These are phyloP conservation scores for Chlorociboria aeruginascens DNA, from an alignment of 495 filamentous ascomycete genomes.

Conservation along the genomic window DNA sequence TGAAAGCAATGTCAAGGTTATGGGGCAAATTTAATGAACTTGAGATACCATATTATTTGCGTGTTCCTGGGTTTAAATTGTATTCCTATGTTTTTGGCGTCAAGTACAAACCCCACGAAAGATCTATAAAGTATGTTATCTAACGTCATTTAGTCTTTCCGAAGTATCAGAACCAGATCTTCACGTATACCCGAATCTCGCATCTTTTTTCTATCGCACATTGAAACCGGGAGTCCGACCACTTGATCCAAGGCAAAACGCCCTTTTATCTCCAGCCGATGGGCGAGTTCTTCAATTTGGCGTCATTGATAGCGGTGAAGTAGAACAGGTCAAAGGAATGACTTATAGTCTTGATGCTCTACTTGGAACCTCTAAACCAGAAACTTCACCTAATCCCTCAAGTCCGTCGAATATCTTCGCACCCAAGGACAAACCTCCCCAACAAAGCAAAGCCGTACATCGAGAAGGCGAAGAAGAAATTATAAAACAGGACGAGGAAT, in stretches of 20 bases:
- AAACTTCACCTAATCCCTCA: constrained; percentile 11
- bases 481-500: constrained; percentile 73
- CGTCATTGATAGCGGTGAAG: constrained; percentile 78
- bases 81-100: constrained; percentile 91
- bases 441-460: neutral
- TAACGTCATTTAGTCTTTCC: constrained; percentile 40
- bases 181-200: constrained; percentile 80
- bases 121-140: neutral
- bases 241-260: constrained; percentile 65
- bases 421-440: constrained; percentile 1
- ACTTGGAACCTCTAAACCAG: constrained; percentile 51
- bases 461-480: constrained; percentile 42
- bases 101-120: constrained; percentile 39
- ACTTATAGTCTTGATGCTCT: constrained; percentile 93
- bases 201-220: constrained; percentile 93
- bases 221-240: constrained; percentile 86
- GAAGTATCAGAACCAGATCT: constrained; percentile 84
- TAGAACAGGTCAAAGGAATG: constrained; percentile 99
- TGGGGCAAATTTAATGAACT: constrained; percentile 97
- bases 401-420: constrained; percentile 8
- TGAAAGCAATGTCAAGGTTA: constrained; percentile 84
- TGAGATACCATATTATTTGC: constrained; percentile 77
- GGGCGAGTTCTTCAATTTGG: constrained; percentile 87
- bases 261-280: constrained; percentile 78
- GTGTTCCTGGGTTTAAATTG: constrained; percentile 87